These are phyloP conservation scores for Salix udensis DNA, from an alignment of 345 rosid genomes.

Conservation along the genomic window DNA sequence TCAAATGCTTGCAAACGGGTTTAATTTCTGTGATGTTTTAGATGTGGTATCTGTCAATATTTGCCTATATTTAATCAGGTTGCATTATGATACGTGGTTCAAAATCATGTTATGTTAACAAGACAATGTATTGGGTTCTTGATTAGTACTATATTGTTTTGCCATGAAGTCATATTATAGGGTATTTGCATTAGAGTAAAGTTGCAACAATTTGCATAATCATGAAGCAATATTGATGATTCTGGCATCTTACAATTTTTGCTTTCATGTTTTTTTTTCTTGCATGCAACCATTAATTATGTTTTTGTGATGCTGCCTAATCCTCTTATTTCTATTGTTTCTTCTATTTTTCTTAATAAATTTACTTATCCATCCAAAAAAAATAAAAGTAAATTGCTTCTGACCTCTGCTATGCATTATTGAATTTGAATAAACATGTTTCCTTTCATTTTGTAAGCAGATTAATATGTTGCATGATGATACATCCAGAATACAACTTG, in stretches of 20 bases:
- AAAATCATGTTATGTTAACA: background rate
- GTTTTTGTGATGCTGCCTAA: background rate
- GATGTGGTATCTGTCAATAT: background rate
- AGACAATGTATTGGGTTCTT: background rate
- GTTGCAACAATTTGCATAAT: too few species aligned
- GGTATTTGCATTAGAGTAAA: too few species aligned
- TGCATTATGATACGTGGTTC: background rate
- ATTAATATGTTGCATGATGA: conserved; percentile 63
- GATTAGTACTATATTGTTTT: background rate
- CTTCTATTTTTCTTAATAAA: too few species aligned
- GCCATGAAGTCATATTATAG: background rate
- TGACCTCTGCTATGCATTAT: background rate
- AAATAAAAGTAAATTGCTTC: background rate
- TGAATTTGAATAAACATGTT: background rate
- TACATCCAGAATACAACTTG: conserved; percentile 66
- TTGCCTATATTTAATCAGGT: background rate
- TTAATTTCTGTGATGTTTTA: too few species aligned
- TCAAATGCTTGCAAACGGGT: too few species aligned
- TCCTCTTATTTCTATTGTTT: background rate
- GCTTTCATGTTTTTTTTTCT: too few species aligned
- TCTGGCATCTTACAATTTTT: too few species aligned
- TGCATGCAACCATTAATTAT: too few species aligned
- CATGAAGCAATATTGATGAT: too few species aligned
- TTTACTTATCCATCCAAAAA: too few species aligned
- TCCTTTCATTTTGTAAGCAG: conserved; percentile 34